Conservation (phyloP, 305 asterid species). For the Rubia tinctorum region DNA sequence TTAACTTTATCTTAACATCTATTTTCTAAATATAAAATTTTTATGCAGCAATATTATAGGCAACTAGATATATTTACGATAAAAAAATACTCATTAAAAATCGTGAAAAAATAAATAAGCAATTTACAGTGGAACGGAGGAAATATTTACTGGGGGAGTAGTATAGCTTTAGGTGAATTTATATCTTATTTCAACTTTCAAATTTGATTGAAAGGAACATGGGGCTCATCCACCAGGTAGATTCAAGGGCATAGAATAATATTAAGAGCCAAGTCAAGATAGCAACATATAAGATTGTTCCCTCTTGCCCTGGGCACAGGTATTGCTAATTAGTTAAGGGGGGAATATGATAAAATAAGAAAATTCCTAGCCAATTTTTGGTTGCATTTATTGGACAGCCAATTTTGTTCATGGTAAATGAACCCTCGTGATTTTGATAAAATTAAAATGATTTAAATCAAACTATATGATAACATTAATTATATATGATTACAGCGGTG, state of each 20-base stretch:
- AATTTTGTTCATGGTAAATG: neutral
- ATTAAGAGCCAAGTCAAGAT: neutral
- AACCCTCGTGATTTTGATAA: neutral
- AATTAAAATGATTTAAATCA: too few relatives aligned
- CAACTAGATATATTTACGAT: too few relatives aligned
- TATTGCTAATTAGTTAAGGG: neutral
- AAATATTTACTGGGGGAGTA: too few relatives aligned
- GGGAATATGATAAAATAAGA: neutral
- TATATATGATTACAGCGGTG: too few relatives aligned
- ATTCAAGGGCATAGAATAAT: neutral
- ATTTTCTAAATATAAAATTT: too few relatives aligned
- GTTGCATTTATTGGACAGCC: conserved; percentile 16
- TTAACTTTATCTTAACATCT: too few relatives aligned
- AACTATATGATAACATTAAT: too few relatives aligned
- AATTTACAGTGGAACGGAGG: too few relatives aligned
- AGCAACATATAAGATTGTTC: conserved; percentile 4
- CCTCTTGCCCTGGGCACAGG: conserved; percentile 14
- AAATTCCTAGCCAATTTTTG: neutral
- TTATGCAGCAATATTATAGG: too few relatives aligned
- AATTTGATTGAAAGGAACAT: neutral
- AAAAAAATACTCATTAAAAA: too few relatives aligned
- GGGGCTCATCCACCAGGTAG: neutral
- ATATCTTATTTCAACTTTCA: neutral
- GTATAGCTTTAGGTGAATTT: too few relatives aligned
- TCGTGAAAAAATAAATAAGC: too few relatives aligned